Base-by-base conservation (phyloP, 208 protist species). In the Blechomonas ayalai region DNA sequence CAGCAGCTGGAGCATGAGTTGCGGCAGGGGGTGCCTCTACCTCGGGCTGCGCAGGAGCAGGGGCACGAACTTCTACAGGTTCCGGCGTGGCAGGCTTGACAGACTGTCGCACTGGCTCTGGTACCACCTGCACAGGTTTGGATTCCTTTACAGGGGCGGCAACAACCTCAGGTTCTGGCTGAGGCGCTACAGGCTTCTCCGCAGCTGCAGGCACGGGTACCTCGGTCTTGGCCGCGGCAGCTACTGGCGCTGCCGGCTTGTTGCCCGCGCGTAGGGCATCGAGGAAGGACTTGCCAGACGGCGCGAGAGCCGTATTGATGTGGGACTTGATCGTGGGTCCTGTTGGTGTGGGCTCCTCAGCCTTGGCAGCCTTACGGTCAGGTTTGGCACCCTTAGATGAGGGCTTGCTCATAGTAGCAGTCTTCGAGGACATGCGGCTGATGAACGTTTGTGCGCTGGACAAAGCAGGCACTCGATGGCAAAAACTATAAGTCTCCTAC, bases 271-370 rank as follows among this genome's bases (percentile, higher is more conserved):
- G 69, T 39, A 86, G 52, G 4, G 64, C 76, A 22, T 90, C 73
- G 18, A 85, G 67, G 54, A 90, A 86, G 18, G 60, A 71, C 56
- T 70, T 75, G 28, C 73, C 75, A 2, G 69, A 63, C 8, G 67
- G 67, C 6, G 76, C 58, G 20, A 67, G 69, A 23, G 76, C 54
- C 13, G 70, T 40, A 58, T 73, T 85, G 49, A 83, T 73, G 42
- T 76, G 53, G 35, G 72, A 40, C 56, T 71, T 72, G 40, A 88
- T 77, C 28, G 61, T 56, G 1, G 75, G 73, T 13, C 64, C 73
- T 23, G 59, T 59, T 3, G 60, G 67, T 13, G 39, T 26, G 13
- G 51, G 18, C 52, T 76, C 63, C 59, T 81, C 67, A 12, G 32
- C 37, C 32, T 68, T 69, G 1, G 24, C 8, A 37, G 53, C 65